These are phyloP conservation scores for Mycena olivaceomarginata DNA, from an alignment of 768 basidiomycete genomes.

Conservation along the genomic window DNA sequence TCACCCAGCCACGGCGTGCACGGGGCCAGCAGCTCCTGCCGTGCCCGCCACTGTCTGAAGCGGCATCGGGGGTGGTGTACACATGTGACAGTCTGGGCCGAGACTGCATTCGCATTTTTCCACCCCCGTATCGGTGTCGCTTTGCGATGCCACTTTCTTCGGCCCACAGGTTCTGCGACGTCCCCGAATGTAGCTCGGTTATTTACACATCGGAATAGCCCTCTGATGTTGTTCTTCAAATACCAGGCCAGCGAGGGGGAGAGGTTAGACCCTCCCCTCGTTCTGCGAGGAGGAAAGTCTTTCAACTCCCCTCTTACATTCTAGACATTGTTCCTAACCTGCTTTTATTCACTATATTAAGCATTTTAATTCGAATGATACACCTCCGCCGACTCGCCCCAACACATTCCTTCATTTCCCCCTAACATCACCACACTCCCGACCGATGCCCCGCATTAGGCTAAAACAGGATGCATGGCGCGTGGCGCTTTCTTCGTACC, in stretches of 20 bases:
- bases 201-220: conserved; percentile 8
- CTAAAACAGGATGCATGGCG: conserved; percentile 14
- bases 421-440: conserved; percentile 27
- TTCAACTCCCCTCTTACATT: background rate
- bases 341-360: background rate
- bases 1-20: no score
- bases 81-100: background rate
- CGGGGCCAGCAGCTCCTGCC: no score
- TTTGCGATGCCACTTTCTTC: background rate
- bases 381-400: conserved; percentile 1
- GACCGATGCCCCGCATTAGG: conserved; percentile 23
- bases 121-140: background rate
- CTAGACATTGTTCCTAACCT: background rate
- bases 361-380: background rate
- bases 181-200: conserved; percentile 27
- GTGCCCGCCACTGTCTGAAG: background rate
- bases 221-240: background rate
- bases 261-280: conserved; percentile 21
- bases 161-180: conserved; percentile 2
- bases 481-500: conserved; percentile 1
- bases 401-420: conserved; percentile 36
- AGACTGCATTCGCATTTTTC: background rate
- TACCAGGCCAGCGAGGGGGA: conserved; percentile 30
- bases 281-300: conserved; percentile 31
- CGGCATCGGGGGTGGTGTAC: background rate